A percentile compares a stretch with the other conserved stretches of the same genome.
Conservation (phyloP, 257 asterid species). For the Scutellaria barbata region DNA sequence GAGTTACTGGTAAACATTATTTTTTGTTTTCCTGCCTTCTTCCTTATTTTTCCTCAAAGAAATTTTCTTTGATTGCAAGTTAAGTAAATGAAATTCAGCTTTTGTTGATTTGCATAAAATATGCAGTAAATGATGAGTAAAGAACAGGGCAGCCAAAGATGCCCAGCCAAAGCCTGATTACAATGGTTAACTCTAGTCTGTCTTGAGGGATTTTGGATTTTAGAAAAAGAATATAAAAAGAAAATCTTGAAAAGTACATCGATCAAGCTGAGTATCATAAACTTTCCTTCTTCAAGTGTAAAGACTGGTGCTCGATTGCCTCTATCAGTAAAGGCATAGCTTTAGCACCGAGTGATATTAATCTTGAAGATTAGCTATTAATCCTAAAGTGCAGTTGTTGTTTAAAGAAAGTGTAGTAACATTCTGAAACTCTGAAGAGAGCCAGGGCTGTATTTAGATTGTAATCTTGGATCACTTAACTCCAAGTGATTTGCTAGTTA, state of each 20-base stretch:
- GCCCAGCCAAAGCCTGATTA: too few relatives aligned
- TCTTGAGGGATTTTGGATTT: too few relatives aligned
- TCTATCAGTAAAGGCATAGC: too few relatives aligned
- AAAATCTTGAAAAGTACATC: too few relatives aligned
- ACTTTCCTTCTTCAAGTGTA: too few relatives aligned
- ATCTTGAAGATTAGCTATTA: not conserved
- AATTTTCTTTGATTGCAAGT: not conserved
- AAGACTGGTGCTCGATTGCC: too few relatives aligned
- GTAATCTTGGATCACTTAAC: not conserved
- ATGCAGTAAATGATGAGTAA: too few relatives aligned
- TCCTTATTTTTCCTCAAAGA: not conserved
- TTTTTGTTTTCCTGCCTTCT: not conserved
- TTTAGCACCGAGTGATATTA: not conserved
- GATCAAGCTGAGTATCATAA: too few relatives aligned
- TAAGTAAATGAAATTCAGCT: not conserved
- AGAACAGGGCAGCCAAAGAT: too few relatives aligned
- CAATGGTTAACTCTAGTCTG: too few relatives aligned
- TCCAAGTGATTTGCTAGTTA: not conserved
- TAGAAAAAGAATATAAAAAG: too few relatives aligned
- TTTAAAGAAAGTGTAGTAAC: not conserved
- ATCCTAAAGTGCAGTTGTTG: not conserved
- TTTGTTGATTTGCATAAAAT: too few relatives aligned
- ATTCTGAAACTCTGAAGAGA: not conserved
- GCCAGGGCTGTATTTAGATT: not conserved
- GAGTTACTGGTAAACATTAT: slow-evolving; percentile 53